phyloP scores from a whole-genome alignment of 202 grass and related monocot genomes.

The Carex arenaria region DNA sequence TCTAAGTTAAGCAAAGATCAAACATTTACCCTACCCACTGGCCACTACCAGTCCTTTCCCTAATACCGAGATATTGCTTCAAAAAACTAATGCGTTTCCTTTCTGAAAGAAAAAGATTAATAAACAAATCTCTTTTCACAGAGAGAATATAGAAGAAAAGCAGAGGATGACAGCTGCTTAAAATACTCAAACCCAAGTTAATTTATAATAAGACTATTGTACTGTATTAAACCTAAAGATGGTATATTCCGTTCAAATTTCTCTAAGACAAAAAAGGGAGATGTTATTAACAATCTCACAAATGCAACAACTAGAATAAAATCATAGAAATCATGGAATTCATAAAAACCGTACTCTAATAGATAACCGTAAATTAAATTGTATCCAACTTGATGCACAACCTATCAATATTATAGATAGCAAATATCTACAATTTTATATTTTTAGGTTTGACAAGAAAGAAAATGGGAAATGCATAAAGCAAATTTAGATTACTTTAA shows the following conservation, averaged over 20 bases:
- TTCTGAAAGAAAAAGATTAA: background rate
- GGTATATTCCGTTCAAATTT: background rate
- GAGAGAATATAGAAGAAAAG: conserved; percentile 13
- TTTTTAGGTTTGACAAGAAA: too few relatives aligned
- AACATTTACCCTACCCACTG: conserved; percentile 4
- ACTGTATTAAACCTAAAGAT: background rate
- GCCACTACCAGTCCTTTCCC: background rate
- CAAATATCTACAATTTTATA: too few relatives aligned
- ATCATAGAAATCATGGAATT: too few relatives aligned
- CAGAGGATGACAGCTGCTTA: conserved; percentile 8
- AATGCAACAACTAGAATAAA: too few relatives aligned
- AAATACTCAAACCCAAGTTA: background rate
- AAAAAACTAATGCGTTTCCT: background rate
- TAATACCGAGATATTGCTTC: background rate
- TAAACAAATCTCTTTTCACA: conserved; percentile 2
- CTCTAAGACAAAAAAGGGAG: too few relatives aligned
- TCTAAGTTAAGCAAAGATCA: conserved; percentile 17
- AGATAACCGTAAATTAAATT: too few relatives aligned
- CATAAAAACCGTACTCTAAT: too few relatives aligned
- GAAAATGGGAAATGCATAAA: background rate
- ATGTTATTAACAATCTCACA: too few relatives aligned
- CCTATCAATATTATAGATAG: too few relatives aligned
- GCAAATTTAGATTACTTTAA: background rate
- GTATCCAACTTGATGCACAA: too few relatives aligned
- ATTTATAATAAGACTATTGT: conserved; percentile 16